A percentile compares a stretch with the other conserved stretches of the same genome.
phyloP scores from a whole-genome alignment of 257 asterid genomes.

The Verbena officinalis region DNA sequence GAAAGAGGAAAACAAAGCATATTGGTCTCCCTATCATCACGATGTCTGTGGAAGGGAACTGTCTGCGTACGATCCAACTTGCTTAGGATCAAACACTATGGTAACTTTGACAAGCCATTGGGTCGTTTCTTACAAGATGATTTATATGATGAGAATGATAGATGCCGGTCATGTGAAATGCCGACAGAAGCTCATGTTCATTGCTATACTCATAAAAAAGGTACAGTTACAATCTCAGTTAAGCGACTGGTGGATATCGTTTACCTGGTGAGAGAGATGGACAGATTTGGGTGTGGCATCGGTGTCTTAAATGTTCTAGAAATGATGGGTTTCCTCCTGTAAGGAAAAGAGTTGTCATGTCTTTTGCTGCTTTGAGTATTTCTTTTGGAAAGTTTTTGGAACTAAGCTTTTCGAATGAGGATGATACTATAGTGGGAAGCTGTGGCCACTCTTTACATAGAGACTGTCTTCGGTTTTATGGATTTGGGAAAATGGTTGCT shows the following conservation, averaged over 20 bases:
- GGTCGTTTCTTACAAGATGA: conserved; percentile 89
- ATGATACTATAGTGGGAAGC: conserved; percentile 94
- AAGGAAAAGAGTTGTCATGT: conserved; percentile 88
- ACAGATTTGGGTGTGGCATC: conserved; percentile 99
- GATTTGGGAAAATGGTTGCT: conserved; percentile 95
- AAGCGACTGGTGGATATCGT: conserved; percentile 74
- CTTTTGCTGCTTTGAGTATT: conserved; percentile 98
- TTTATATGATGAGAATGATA: conserved; percentile 67
- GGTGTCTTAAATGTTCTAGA: conserved; percentile 91
- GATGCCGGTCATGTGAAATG: conserved; percentile 88
- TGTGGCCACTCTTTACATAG: conserved; percentile 95
- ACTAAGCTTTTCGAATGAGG: conserved; percentile 95
- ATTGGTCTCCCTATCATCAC: conserved; percentile 84
- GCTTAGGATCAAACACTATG: conserved; percentile 84
- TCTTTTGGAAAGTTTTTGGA: conserved; percentile 97
- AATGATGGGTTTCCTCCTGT: conserved; percentile 89
- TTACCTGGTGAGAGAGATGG: conserved; percentile 86
- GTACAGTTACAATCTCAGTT: conserved; percentile 87
- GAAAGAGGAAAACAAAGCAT: conserved; percentile 95
- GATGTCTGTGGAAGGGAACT: conserved; percentile 95
- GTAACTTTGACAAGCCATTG: conserved; percentile 91
- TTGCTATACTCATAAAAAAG: conserved; percentile 93
- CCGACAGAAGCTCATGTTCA: conserved; percentile 93
- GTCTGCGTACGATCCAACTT: conserved; percentile 94
- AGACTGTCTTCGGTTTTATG: conserved; percentile 94